These are phyloP conservation scores for Alternaria longipes DNA, from an alignment of 2,329 filamentous ascomycete genomes.

Conservation along the genomic window DNA sequence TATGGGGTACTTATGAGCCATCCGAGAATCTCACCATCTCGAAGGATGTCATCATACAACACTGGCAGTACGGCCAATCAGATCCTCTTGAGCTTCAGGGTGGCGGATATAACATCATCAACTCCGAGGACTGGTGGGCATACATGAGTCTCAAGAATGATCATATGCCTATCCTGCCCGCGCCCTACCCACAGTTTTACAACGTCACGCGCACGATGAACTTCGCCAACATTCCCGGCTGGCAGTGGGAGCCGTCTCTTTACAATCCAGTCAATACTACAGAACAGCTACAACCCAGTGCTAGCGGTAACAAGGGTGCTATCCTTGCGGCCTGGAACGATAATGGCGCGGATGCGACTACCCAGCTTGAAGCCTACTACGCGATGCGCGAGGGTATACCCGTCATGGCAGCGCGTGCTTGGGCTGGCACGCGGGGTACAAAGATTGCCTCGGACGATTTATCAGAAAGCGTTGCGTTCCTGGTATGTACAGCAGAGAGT, in stretches of 20 bases:
- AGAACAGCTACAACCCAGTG: constrained; percentile 47
- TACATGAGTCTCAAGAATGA: constrained; percentile 66
- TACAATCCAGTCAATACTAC: constrained; percentile 57
- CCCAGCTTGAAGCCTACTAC: constrained; percentile 60
- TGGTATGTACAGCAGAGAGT: constrained; percentile 23
- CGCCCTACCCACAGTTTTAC: constrained; percentile 59
- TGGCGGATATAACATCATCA: constrained; percentile 54
- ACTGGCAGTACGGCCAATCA: constrained; percentile 61
- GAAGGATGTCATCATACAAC: constrained; percentile 55
- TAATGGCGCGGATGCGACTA: constrained; percentile 59
- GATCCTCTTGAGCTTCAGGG: constrained; percentile 55
- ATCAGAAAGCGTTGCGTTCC: constrained; percentile 49
- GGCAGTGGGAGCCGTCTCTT: constrained; percentile 59
- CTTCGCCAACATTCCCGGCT: constrained; percentile 54
- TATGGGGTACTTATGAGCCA: constrained; percentile 58
- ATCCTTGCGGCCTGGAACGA: constrained; percentile 60
- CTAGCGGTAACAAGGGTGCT: constrained; percentile 46
- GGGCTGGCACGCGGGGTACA: constrained; percentile 53
- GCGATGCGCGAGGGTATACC: constrained; percentile 58
- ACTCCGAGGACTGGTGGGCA: constrained; percentile 63
- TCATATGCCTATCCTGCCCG: constrained; percentile 58
- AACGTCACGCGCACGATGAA: constrained; percentile 56
- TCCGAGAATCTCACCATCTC: constrained; percentile 52
- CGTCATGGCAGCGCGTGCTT: constrained; percentile 54
- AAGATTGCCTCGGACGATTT: constrained; percentile 40